Evolutionary conservation across 768 basidiomycete genomes (phyloP), one percentile per base, ranked within the genome.

Genomic region (Lentinula sp.): DNA sequence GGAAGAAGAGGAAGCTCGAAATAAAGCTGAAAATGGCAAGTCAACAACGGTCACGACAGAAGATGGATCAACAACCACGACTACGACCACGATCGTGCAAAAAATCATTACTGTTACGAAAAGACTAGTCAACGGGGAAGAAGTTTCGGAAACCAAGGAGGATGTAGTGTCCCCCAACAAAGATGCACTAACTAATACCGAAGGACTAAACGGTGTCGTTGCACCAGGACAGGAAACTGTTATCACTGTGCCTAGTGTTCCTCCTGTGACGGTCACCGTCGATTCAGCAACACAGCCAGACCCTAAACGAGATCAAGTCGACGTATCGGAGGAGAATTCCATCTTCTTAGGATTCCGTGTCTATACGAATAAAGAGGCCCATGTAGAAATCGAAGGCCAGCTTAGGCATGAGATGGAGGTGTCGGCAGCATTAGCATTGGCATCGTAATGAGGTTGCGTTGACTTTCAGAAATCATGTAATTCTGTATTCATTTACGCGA

Each of bases 341-440:
- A 59, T 59, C 32, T 59, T 59, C 58, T 39, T 59, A 10, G 58
- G 58, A 4, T 46, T 59, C 28, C 45, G 48, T 3, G 58, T 59
- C 15, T 59, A 59, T 32, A 59, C 58, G 28, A 59, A 59, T 23
- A 59, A 46, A 35, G 58, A 59, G 5, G 58, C 48, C 4, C 32
- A 33, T 20, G 58, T 59, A n/a, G 58, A 20, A 4, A 59, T 59
- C 10, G 35, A 43, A 16, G 58, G 58, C 23, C 58, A 59, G 48
- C 23, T 59, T 10, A 39, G 58, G 18, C 58, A 59, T 39, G 58
- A 50, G 18, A 59, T 59, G 58, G 58, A 59, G 45, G n/a, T 57
- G 2, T 57, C 56, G 0, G 56, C 56, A 9, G 39, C 6, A 0
- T 23, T 57, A 43, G 41, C 42, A 13, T 48, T 57, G 9, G 20